Evolutionary conservation across 306 rosid species (phyloP).

Genomic region (Prunus fruticosa): DNA sequence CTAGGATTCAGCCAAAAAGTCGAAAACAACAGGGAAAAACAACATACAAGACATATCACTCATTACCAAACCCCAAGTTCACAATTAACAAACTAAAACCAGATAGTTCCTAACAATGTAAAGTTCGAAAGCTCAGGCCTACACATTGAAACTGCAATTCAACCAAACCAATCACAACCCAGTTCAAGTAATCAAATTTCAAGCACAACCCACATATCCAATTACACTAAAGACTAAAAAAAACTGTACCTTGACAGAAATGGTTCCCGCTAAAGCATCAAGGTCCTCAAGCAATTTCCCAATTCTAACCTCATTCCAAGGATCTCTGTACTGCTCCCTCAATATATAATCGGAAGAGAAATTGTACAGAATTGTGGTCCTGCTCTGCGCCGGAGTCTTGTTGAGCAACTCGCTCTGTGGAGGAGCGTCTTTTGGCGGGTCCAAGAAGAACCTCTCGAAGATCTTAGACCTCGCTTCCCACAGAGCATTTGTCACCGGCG

Average conservation of each 20-base stretch:
- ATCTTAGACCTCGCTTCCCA: slow-evolving; percentile 78
- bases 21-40: neutral
- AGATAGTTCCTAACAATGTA: neutral
- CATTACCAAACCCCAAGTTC: neutral
- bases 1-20: neutral
- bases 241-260: slow-evolving; percentile 67
- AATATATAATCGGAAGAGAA: slow-evolving; percentile 74
- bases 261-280: slow-evolving; percentile 91
- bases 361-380: slow-evolving; percentile 64
- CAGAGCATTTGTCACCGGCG: slow-evolving; percentile 87
- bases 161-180: neutral
- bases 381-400: slow-evolving; percentile 77
- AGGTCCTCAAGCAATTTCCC: slow-evolving; percentile 95
- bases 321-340: slow-evolving; percentile 89
- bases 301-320: slow-evolving; percentile 88
- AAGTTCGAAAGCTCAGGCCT: neutral
- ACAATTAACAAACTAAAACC: neutral
- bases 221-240: neutral
- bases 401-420: slow-evolving; percentile 83
- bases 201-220: slow-evolving; percentile 11
- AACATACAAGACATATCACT: neutral
- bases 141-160: neutral
- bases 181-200: neutral
- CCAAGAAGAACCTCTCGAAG: slow-evolving; percentile 62
- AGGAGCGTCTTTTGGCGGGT: slow-evolving; percentile 83